Conservation (phyloP, 441 rosid species). For the Corymbia calophylla region DNA sequence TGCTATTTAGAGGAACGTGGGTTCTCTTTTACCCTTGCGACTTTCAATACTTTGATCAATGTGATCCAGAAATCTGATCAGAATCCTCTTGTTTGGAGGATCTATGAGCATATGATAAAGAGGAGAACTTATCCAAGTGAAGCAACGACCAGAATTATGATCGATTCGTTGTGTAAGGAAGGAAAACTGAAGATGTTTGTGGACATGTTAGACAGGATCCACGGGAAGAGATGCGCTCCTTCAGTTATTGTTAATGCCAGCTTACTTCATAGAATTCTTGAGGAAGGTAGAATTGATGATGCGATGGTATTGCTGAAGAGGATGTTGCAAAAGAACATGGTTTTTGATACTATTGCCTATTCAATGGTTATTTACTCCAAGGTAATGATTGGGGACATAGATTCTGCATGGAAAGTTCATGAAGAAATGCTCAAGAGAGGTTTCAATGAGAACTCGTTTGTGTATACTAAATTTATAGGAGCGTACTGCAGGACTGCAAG, state of each 20-base stretch:
- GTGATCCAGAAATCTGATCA: constrained; percentile 46
- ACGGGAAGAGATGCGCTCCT: constrained; percentile 61
- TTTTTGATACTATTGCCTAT: constrained; percentile 56
- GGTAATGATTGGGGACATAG: constrained; percentile 32
- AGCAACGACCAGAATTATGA: constrained; percentile 36
- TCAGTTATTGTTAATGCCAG: constrained; percentile 49
- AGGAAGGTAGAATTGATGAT: constrained; percentile 38
- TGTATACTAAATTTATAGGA: constrained; percentile 43
- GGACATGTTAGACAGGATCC: constrained; percentile 48
- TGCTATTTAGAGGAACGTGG: constrained; percentile 37
- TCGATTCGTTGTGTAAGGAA: constrained; percentile 61
- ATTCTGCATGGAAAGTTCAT: constrained; percentile 34
- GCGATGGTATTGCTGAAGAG: constrained; percentile 52
- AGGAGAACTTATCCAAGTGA: constrained; percentile 49
- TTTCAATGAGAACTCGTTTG: constrained; percentile 46
- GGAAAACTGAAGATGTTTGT: constrained; percentile 46
- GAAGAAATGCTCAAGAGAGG: constrained; percentile 76
- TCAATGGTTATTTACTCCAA: constrained; percentile 49
- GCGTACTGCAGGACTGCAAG: constrained; percentile 31
- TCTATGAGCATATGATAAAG: constrained; percentile 57
- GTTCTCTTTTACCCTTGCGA: constrained; percentile 41
- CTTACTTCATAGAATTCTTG: constrained; percentile 43
- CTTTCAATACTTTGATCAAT: constrained; percentile 48
- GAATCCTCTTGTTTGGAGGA: constrained; percentile 44
- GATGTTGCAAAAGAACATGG: constrained; percentile 61